phyloP scores from a whole-genome alignment of 75 land plant species.

The Pseudotsuga menziesii region DNA sequence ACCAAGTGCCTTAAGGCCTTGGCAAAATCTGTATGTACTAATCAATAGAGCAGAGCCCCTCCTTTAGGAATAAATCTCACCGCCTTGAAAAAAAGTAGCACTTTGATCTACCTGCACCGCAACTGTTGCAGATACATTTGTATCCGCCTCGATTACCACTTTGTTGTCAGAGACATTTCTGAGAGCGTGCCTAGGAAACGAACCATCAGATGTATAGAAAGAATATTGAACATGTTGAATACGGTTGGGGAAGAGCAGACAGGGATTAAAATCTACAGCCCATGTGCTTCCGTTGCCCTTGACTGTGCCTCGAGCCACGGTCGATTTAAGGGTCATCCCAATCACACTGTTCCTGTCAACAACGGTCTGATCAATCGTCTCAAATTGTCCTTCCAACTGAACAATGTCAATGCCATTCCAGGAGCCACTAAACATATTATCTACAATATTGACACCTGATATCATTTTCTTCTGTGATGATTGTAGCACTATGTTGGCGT shows the following conservation, averaged over 20 bases:
- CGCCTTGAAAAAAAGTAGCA: slow-evolving; percentile 8
- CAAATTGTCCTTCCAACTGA: slow-evolving; percentile 54
- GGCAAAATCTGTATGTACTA: too few relatives aligned
- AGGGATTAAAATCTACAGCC: slow-evolving; percentile 49
- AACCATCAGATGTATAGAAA: slow-evolving; percentile 13
- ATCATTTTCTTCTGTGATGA: slow-evolving; percentile 28
- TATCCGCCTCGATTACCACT: slow-evolving; percentile 41
- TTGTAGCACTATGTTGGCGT: slow-evolving; percentile 48
- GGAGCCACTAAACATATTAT: slow-evolving; percentile 70
- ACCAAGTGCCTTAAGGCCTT: too few relatives aligned
- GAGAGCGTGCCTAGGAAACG: slow-evolving; percentile 42
- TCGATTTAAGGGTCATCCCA: slow-evolving; percentile 66
- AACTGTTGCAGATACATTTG: slow-evolving; percentile 35
- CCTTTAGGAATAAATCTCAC: background rate
- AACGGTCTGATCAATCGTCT: slow-evolving; percentile 40
- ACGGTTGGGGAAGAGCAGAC: slow-evolving; percentile 59
- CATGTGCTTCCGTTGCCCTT: slow-evolving; percentile 45
- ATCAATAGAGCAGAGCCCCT: too few relatives aligned
- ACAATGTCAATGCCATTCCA: slow-evolving; percentile 30
- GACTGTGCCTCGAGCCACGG: slow-evolving; percentile 42
- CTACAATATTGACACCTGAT: slow-evolving; percentile 45
- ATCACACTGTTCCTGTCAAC: slow-evolving; percentile 62
- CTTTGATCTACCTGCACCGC: slow-evolving; percentile 60
- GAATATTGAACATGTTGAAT: slow-evolving; percentile 74
- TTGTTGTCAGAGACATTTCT: slow-evolving; percentile 37